phyloP scores from a whole-genome alignment of 1,284 basidiomycete species.

The Cryptococcus floricola region DNA sequence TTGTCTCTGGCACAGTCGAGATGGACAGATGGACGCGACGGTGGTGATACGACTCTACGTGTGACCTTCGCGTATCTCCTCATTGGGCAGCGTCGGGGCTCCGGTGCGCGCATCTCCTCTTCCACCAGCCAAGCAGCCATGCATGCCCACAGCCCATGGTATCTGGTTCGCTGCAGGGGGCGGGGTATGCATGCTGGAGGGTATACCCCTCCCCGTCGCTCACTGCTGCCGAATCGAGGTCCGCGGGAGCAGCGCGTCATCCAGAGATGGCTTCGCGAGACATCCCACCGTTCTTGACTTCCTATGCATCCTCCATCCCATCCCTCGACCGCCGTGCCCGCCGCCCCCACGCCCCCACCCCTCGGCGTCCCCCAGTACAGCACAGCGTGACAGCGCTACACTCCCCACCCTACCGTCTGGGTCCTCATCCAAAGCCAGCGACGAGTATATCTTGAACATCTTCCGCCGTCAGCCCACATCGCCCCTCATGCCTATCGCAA shows the following conservation, averaged over 20 bases:
- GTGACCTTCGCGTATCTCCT: too few relatives aligned
- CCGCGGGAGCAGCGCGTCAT: too few relatives aligned
- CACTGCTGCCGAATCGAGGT: too few relatives aligned
- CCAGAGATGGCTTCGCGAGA: too few relatives aligned
- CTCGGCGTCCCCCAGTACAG: not conserved
- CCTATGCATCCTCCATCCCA: not conserved
- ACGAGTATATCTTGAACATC: not conserved
- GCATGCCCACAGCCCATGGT: too few relatives aligned
- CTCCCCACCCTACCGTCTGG: not conserved
- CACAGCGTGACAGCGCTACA: not conserved
- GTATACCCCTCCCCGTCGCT: too few relatives aligned
- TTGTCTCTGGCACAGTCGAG: not conserved
- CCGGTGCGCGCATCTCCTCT: too few relatives aligned
- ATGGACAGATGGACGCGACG: not conserved
- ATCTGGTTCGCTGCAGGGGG: too few relatives aligned
- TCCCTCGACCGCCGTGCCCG: not conserved
- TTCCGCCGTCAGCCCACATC: not conserved
- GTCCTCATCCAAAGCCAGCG: not conserved
- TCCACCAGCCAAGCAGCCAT: too few relatives aligned
- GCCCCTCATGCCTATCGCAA: slow-evolving; percentile 44
- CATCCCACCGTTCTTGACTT: not conserved
- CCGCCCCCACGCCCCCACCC: not conserved
- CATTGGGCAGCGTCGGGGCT: too few relatives aligned
- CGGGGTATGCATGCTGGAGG: too few relatives aligned
- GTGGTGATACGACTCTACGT: too few relatives aligned